Evolutionary conservation across 495 filamentous ascomycete genomes (phyloP).

Genomic region (Neurospora tetrasperma): DNA sequence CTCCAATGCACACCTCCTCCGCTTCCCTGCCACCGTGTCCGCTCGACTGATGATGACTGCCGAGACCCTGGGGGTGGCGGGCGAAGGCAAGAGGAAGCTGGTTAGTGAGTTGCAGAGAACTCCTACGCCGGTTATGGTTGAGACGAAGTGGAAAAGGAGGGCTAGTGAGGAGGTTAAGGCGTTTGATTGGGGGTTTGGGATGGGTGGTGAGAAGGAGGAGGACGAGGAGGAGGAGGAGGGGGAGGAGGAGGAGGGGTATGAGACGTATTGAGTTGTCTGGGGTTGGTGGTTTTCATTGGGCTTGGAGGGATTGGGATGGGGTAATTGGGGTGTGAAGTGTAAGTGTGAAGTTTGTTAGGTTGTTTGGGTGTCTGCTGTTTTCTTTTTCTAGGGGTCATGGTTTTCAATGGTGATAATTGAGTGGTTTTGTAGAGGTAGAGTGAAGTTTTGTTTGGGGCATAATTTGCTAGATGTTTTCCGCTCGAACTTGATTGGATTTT

Average conservation of each 20-base stretch:
- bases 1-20: neutral
- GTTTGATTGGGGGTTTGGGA: neutral
- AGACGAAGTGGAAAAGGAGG: neutral
- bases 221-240: neutral
- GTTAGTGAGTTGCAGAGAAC: neutral
- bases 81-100: neutral
- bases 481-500: neutral
- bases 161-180: neutral
- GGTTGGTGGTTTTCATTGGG: neutral
- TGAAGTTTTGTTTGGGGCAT: neutral
- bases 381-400: neutral
- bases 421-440: neutral
- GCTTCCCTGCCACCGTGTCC: neutral
- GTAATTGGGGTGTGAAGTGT: no score
- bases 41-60: neutral
- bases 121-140: neutral
- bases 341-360: neutral
- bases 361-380: neutral
- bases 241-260: neutral
- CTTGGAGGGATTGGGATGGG: neutral
- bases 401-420: neutral
- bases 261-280: neutral
- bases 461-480: neutral
- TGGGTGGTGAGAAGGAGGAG: neutral
- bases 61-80: neutral